These are phyloP conservation scores for Cordyceps javanica DNA, from an alignment of 2,329 filamentous ascomycete genomes.

Conservation along the genomic window DNA sequence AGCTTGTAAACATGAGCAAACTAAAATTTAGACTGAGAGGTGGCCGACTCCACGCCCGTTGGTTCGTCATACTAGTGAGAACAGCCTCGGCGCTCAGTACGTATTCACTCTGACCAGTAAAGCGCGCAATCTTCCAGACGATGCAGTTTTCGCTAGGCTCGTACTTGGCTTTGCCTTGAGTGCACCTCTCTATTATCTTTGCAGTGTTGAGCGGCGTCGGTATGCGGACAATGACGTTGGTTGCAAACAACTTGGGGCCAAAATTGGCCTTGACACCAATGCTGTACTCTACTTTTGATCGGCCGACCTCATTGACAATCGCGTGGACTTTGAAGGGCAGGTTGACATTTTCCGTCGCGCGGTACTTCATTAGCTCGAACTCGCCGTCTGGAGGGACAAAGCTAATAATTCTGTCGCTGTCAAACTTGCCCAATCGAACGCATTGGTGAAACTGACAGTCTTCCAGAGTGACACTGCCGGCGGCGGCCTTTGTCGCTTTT, in stretches of 20 bases:
- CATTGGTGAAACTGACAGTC: slow-evolving; percentile 99
- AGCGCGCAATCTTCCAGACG: slow-evolving; percentile 98
- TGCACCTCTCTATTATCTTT: slow-evolving; percentile 84
- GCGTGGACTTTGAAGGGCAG: slow-evolving; percentile 98
- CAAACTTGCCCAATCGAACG: slow-evolving; percentile 94
- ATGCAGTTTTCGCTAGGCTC: slow-evolving; percentile 98
- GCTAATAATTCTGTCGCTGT: slow-evolving; percentile 91
- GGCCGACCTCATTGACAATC: slow-evolving; percentile 95
- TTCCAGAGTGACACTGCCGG: slow-evolving; percentile 90
- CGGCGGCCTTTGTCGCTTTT: slow-evolving; percentile 91
- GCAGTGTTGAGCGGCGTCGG: slow-evolving; percentile 96
- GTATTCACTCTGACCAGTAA: slow-evolving; percentile 95
- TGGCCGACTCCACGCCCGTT: slow-evolving; percentile 93
- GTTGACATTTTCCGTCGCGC: slow-evolving; percentile 97
- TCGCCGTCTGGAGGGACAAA: slow-evolving; percentile 96
- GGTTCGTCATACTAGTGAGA: slow-evolving; percentile 94
- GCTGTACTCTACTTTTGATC: slow-evolving; percentile 97
- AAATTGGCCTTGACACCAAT: slow-evolving; percentile 98
- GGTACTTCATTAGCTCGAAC: slow-evolving; percentile 98
- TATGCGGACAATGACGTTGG: slow-evolving; percentile 90
- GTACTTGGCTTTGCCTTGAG: slow-evolving; percentile 96
- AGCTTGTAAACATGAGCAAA: slow-evolving; percentile 96
- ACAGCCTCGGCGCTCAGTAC: slow-evolving; percentile 91
- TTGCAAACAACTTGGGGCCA: slow-evolving; percentile 90
- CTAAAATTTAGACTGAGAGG: slow-evolving; percentile 89